Percentiles rank a stretch among this genome's conserved stretches.
These are phyloP conservation scores for Tricholoma furcatifolium DNA, from an alignment of 768 basidiomycete species.

Conservation along the genomic window DNA sequence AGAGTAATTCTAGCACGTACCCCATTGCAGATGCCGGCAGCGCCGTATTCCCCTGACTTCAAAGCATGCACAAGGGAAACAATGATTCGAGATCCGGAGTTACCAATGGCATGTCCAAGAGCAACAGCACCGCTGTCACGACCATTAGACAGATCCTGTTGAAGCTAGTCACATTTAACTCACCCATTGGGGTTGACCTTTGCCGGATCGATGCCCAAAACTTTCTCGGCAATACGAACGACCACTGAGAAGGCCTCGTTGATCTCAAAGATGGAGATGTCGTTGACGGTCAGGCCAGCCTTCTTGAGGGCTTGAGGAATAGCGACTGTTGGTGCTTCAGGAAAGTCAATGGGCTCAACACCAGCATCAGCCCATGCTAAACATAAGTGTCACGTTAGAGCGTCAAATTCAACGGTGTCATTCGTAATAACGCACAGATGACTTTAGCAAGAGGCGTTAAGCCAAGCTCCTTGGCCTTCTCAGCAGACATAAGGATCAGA, in stretches of 20 bases:
- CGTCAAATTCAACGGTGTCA: slow-evolving; percentile 7
- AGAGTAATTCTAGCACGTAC: slow-evolving; percentile 46
- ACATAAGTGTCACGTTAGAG: slow-evolving; percentile 9
- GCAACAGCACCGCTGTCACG: slow-evolving; percentile 87
- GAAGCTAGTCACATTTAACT: slow-evolving; percentile 24
- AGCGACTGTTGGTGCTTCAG: slow-evolving; percentile 89
- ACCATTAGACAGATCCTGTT: slow-evolving; percentile 10
- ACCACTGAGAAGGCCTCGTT: slow-evolving; percentile 99
- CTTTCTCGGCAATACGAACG: slow-evolving; percentile 86
- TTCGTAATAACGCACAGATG: slow-evolving; percentile 62
- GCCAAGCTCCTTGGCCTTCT: slow-evolving; percentile 89
- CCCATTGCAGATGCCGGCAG: slow-evolving; percentile 96
- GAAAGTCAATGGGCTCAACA: slow-evolving; percentile 96
- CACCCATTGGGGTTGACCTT: slow-evolving; percentile 92
- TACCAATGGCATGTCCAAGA: slow-evolving; percentile 94
- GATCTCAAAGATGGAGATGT: slow-evolving; percentile 92
- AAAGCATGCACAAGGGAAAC: slow-evolving; percentile 92
- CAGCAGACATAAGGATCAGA: slow-evolving; percentile 90
- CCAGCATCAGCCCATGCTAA: slow-evolving; percentile 96
- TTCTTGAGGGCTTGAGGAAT: slow-evolving; percentile 85
- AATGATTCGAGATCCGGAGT: slow-evolving; percentile 91
- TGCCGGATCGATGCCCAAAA: slow-evolving; percentile 76
- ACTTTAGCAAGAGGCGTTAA: slow-evolving; percentile 92
- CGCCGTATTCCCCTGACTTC: slow-evolving; percentile 90
- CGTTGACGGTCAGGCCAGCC: slow-evolving; percentile 78